These are phyloP conservation scores for Skeletonema marinoi DNA, from an alignment of 108 stramenopile species.

Conservation along the genomic window DNA sequence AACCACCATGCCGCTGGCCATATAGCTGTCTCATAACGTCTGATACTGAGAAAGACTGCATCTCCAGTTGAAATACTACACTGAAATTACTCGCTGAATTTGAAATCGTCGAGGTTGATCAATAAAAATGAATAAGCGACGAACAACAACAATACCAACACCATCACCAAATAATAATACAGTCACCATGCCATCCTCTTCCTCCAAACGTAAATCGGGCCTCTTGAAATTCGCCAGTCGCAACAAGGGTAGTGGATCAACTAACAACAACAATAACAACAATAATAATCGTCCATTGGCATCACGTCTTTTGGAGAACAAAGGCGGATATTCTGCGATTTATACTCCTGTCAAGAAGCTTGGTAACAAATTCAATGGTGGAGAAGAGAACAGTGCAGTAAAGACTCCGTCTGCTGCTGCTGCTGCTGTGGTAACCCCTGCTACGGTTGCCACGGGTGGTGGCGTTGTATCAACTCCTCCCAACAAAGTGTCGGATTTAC, in stretches of 20 bases:
- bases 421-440: not conserved
- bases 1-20: no score
- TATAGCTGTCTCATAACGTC: no score
- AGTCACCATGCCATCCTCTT: not conserved
- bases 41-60: no score
- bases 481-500: not conserved
- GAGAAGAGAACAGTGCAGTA: not conserved
- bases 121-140: no score
- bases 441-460: not conserved
- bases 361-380: not conserved
- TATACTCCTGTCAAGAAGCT: not conserved
- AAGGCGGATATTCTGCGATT: not conserved
- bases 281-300: not conserved
- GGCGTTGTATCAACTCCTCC: not conserved
- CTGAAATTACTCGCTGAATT: no score
- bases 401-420: not conserved
- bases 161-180: not conserved
- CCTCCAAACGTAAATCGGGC: constrained; percentile 15
- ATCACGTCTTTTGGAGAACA: not conserved
- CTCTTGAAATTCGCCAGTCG: constrained; percentile 3
- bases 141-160: not conserved
- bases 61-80: no score
- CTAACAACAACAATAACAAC: not conserved
- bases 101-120: no score
- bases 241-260: not conserved